phyloP scores from a whole-genome alignment of 352 stramenopile genomes.

The Globisporangium paroecandrum region DNA sequence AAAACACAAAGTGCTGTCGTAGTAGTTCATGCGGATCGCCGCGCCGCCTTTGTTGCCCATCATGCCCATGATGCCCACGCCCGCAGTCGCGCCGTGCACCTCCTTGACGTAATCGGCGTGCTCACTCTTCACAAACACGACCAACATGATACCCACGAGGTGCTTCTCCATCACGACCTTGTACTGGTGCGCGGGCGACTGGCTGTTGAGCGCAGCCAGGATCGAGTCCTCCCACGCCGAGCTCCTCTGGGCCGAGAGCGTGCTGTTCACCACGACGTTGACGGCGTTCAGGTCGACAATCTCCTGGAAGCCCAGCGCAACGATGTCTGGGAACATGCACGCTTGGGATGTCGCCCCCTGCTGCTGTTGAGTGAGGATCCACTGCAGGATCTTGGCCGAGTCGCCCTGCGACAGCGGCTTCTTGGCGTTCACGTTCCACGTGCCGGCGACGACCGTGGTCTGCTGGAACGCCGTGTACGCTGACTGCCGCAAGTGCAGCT shows the following conservation, averaged over 20 bases:
- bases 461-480: constrained; percentile 67
- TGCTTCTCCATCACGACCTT: constrained; percentile 87
- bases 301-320: constrained; percentile 94
- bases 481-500: constrained; percentile 53
- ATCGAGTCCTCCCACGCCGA: constrained; percentile 90
- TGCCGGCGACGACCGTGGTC: constrained; percentile 78
- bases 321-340: constrained; percentile 43
- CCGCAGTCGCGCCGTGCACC: constrained; percentile 88
- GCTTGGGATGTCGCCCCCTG: neutral
- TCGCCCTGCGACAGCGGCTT: constrained; percentile 83
- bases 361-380: constrained; percentile 32
- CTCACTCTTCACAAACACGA: constrained; percentile 92
- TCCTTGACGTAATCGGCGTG: constrained; percentile 81
- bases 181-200: constrained; percentile 38
- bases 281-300: constrained; percentile 99
- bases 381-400: constrained; percentile 57
- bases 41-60: constrained; percentile 99
- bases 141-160: constrained; percentile 96
- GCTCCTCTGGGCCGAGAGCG: constrained; percentile 88
- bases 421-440: constrained; percentile 99
- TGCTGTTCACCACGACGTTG: constrained; percentile 97
- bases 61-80: constrained; percentile 98
- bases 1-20: constrained; percentile 98
- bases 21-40: constrained; percentile 94
- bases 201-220: constrained; percentile 86